Base-by-base conservation (phyloP, 225 moss, liverwort and hornwort genomes). In the Marchantia polymorpha region DNA sequence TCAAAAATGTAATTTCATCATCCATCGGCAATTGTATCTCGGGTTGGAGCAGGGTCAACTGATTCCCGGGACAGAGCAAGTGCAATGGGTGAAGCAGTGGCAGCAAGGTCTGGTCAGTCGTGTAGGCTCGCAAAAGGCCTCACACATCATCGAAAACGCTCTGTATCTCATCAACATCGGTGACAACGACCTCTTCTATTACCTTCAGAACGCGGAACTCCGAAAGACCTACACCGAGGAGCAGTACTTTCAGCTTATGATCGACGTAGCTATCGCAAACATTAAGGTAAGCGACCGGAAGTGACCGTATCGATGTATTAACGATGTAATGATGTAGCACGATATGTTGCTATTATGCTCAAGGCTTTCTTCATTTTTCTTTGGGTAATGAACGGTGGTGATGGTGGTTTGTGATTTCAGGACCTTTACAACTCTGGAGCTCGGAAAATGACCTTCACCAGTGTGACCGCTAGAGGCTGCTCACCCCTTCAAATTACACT, bases 41-140 rank as follows among this genome's bases (percentile, higher is more conserved):
- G n/a, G 71, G 22, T 72, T 73, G 52, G 16, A 20, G 63, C 64
- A 77, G 77, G 58, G 26, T 10, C 3, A 39, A 39, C 23, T 77
- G 10, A 48, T 77, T 77, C 39, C 60, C 13, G 77, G 63, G 0
- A n/a, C 61, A 64, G 22, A 48, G 63, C 77, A 77, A 64, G 58
- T 77, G 23, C 46, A 60, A 16, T 64, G 61, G 63, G 77, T 77
- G 12, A 77, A 50, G 63, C 61, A 77, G 26, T 77, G 64, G 77
- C 77, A 77, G 49, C 63, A 77, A 47, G 64, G 47, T 63, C 23
- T 77, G 47, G 77, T 63, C 8, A 8, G 6, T 51, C 39, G 7
- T 47, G 61, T 77, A 9, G 77, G 63, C 30, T 19, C 77, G 13
- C 12, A 23, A 61, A 77, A 13, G 20, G 77, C 61, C 13, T 11